Percentiles rank a stretch among this genome's conserved stretches.
These are phyloP conservation scores for Metschnikowia henanensis DNA, from an alignment of 805 yeast species.

Conservation along the genomic window DNA sequence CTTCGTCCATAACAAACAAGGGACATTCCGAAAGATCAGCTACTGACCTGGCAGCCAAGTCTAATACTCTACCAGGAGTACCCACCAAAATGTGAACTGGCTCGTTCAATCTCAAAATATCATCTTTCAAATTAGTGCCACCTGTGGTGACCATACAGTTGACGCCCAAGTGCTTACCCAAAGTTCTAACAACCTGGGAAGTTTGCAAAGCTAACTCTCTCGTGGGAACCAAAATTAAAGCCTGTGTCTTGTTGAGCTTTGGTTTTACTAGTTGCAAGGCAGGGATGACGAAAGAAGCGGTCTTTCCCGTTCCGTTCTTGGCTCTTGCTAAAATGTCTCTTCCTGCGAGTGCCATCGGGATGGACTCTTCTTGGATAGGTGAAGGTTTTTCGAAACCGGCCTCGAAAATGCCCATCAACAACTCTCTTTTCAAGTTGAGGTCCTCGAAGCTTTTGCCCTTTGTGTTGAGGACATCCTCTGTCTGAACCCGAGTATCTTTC, in stretches of 20 bases:
- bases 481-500: constrained; percentile 92
- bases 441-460: constrained; percentile 92
- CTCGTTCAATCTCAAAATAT: constrained; percentile 87
- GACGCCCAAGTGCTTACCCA: constrained; percentile 90
- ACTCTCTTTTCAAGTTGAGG: constrained; percentile 86
- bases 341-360: constrained; percentile 93
- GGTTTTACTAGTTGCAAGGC: constrained; percentile 88
- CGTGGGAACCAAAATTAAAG: constrained; percentile 92
- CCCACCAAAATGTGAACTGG: constrained; percentile 95
- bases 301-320: constrained; percentile 97
- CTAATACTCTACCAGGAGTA: constrained; percentile 96
- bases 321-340: constrained; percentile 97
- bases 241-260: constrained; percentile 80
- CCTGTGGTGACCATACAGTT: constrained; percentile 99
- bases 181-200: constrained; percentile 93
- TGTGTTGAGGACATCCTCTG: constrained; percentile 92
- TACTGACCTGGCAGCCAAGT: constrained; percentile 82
- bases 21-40: constrained; percentile 88
- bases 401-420: constrained; percentile 97
- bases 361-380: constrained; percentile 96
- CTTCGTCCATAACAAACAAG: constrained; percentile 96
- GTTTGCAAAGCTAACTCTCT: constrained; percentile 98
- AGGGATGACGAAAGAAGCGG: constrained; percentile 96
- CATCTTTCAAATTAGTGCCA: constrained; percentile 93
- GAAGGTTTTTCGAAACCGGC: constrained; percentile 99